Conservation (phyloP, 1,284 basidiomycete species). For the Vanrija sp. region DNA sequence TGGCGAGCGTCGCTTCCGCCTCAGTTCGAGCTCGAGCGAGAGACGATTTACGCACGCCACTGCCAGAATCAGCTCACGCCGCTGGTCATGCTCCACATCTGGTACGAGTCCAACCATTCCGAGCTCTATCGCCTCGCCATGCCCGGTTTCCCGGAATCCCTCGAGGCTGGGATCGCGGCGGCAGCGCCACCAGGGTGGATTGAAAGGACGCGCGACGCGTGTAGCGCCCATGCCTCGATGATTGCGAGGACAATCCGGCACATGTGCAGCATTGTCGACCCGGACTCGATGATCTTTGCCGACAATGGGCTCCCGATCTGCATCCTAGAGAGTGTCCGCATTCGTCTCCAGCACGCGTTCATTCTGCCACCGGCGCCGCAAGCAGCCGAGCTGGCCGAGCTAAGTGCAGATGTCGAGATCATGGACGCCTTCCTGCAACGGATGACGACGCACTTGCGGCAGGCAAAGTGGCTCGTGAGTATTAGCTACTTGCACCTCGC, state of each 20-base stretch:
- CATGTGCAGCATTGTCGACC: conserved; percentile 13
- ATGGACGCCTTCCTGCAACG: conserved; percentile 8
- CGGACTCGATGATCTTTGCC: conserved; percentile 12
- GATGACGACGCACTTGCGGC: conserved; percentile 5
- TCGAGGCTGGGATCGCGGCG: not conserved
- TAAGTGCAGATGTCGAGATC: conserved; percentile 10
- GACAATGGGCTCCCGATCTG: conserved; percentile 20
- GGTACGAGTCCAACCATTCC: conserved; percentile 19
- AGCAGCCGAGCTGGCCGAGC: conserved; percentile 11
- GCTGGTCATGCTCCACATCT: conserved; percentile 21
- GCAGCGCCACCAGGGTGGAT: conserved; percentile 16
- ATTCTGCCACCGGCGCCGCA: conserved; percentile 7
- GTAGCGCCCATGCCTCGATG: conserved; percentile 13
- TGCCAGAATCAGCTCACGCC: conserved; percentile 18
- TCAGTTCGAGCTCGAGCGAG: conserved; percentile 16
- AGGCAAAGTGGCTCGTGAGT: conserved; percentile 9
- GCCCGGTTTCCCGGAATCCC: conserved; percentile 19
- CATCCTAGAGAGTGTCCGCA: conserved; percentile 18
- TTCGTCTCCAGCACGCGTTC: conserved; percentile 18
- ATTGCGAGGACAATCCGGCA: conserved; percentile 7
- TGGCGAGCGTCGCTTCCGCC: conserved; percentile 13
- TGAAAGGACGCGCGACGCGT: conserved; percentile 8
- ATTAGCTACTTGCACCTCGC: not conserved
- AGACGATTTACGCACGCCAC: conserved; percentile 19
- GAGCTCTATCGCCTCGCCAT: conserved; percentile 18